These are phyloP conservation scores for Apophysomyces elegans DNA, from an alignment of 371 early-diverging fungal species.

Conservation along the genomic window DNA sequence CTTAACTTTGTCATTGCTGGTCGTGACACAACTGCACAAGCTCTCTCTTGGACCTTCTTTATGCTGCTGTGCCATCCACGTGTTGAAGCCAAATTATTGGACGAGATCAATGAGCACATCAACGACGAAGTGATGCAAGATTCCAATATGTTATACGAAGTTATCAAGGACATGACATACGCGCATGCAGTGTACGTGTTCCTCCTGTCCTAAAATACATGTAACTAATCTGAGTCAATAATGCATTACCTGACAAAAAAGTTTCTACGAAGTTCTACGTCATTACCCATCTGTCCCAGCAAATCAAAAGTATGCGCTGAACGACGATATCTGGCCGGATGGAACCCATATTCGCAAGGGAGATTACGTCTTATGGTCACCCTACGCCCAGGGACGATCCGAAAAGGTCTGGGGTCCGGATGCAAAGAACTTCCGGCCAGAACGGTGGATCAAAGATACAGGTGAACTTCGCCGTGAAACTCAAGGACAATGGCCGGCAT, in stretches of 20 bases:
- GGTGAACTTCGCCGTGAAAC: conserved; percentile 31
- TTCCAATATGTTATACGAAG: conserved; percentile 42
- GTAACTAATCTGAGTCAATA: conserved; percentile 38
- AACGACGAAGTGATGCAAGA: conserved; percentile 32
- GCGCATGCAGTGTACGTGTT: conserved; percentile 56
- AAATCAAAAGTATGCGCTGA: conserved; percentile 64
- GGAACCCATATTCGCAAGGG: conserved; percentile 66
- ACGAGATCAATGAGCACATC: conserved; percentile 57
- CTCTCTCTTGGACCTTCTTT: conserved; percentile 74
- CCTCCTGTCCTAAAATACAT: conserved; percentile 23
- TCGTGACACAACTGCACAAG: conserved; percentile 74
- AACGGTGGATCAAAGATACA: conserved; percentile 55
- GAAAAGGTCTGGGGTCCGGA: conserved; percentile 63
- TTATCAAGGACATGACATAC: conserved; percentile 57
- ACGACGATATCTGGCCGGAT: conserved; percentile 74
- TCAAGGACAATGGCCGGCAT: conserved; percentile 44
- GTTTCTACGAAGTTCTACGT: conserved; percentile 67
- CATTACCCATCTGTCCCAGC: conserved; percentile 75
- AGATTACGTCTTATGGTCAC: conserved; percentile 51
- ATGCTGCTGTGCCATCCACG: conserved; percentile 57
- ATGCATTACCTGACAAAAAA: conserved; percentile 23
- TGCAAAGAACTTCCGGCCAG: conserved; percentile 61
- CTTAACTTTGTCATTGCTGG: conserved; percentile 68
- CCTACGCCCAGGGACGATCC: conserved; percentile 60
- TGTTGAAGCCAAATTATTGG: conserved; percentile 58